Conservation (phyloP, 1,284 basidiomycete genomes). For the Pterulicium gracile region DNA sequence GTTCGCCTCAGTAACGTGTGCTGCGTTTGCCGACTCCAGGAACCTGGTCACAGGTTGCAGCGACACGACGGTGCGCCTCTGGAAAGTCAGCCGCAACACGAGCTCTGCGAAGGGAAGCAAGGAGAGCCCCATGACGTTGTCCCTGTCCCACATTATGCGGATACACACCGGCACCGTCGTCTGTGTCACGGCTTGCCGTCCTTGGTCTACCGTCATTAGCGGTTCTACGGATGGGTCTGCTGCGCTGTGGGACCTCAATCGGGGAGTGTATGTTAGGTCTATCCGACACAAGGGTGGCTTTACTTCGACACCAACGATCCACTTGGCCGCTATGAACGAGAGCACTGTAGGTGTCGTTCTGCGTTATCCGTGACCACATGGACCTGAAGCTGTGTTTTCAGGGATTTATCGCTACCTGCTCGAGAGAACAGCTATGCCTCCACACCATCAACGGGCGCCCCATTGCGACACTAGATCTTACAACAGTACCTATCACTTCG, state of each 20-base stretch:
- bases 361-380: conserved; percentile 3
- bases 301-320: conserved; percentile 38
- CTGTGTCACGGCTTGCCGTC: conserved; percentile 64
- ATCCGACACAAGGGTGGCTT: conserved; percentile 52
- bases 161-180: conserved; percentile 62
- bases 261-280: conserved; percentile 65
- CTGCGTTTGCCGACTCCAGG: conserved; percentile 62
- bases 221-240: conserved; percentile 81
- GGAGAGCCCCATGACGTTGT: conserved; percentile 17
- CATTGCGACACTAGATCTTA: conserved; percentile 57
- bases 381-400: conserved; percentile 17
- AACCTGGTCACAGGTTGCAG: conserved; percentile 69
- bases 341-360: conserved; percentile 50
- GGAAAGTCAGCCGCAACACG: conserved; percentile 44
- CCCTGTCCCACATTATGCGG: conserved; percentile 66
- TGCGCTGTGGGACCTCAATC: conserved; percentile 87
- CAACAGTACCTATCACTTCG: conserved; percentile 42
- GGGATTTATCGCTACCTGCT: conserved; percentile 81
- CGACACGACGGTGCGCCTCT: conserved; percentile 71
- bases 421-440: conserved; percentile 51
- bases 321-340: conserved; percentile 73
- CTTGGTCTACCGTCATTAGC: conserved; percentile 80
- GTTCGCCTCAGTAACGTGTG: conserved; percentile 61
- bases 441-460: conserved; percentile 77
- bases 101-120: conserved; percentile 8